A percentile compares a stretch with the other conserved stretches of the same genome.
Evolutionary conservation across 2,329 filamentous ascomycete genomes (phyloP).

Genomic region (Fusarium incarnatum): DNA sequence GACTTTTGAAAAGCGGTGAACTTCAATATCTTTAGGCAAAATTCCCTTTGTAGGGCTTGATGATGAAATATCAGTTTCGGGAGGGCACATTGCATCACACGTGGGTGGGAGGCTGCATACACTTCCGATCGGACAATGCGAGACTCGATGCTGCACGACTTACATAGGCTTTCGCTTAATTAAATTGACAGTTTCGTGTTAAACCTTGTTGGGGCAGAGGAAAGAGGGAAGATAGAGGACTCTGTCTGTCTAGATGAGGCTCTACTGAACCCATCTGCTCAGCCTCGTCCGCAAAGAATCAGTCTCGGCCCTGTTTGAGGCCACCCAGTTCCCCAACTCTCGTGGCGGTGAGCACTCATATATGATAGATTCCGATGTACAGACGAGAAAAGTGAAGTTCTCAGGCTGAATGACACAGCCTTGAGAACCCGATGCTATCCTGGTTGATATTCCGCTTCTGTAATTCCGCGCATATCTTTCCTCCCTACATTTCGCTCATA

Average conservation of each 20-base stretch:
- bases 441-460: not conserved
- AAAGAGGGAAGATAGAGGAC: not conserved
- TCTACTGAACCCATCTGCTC: not conserved
- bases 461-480: not conserved
- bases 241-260: not conserved
- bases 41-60: not conserved
- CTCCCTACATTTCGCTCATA: not conserved
- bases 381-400: not conserved
- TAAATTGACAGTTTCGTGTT: not conserved
- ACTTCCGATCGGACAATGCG: conserved; percentile 12
- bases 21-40: not conserved
- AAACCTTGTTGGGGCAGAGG: not conserved
- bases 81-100: not conserved
- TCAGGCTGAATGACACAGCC: not conserved
- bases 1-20: conserved; percentile 16
- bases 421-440: not conserved
- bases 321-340: conserved; percentile 4
- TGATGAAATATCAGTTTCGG: not conserved
- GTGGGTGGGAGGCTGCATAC: conserved; percentile 4
- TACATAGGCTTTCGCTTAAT: conserved; percentile 10
- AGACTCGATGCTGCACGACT: conserved; percentile 5
- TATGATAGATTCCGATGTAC: not conserved
- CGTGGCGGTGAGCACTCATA: conserved; percentile 10
- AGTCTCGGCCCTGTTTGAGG: conserved; percentile 10
- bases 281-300: conserved; percentile 3